Evolutionary conservation across 345 rosid genomes (phyloP), one percentile per base, ranked within the genome.

Genomic region (Brassica juncea): DNA sequence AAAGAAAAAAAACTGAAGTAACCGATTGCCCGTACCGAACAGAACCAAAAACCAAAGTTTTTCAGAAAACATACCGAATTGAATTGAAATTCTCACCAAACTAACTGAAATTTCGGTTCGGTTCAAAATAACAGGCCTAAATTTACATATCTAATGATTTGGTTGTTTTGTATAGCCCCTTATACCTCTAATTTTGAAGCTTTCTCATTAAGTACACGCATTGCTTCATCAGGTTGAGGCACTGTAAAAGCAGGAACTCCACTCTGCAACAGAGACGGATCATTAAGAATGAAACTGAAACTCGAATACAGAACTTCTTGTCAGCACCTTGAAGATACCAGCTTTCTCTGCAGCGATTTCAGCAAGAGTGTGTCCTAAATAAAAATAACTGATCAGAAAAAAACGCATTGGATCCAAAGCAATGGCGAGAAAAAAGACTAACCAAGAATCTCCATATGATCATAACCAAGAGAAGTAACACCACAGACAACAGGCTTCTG

Each of bases 401-500:
- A 52, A 63, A 32, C 11, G 4, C 12, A 11, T 5, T 47, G 63
- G 15, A 15, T 42, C 28, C 74, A 21, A 2, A 71, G 23, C 14
- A 72, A 16, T 44, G 47, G 25, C 2, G 21, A 0, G 3, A 54
- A 68, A n/a, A 74, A 72, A 84, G 73, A 91, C 99, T 84, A 86
- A 95, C 99, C 99, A 70, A 95, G 97, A 82, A 95, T 95, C 87
- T 95, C 99, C 98, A 90, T 95, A 85, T 95, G 99, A 78, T 95
- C 99, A 84, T 90, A 95, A 52, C 99, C 99, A 60, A 95, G 97
- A 73, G 98, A 93, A 76, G 94, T 47, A 79, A 95, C 77, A 77
- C 97, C 99, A 65, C 99, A 95, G 0, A 95, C 97, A 21, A 91
- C 66, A 55, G 99, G 99, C 76, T 76, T 80, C 77, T 84, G 87